These are phyloP conservation scores for Cercospora zeae-maydis DNA, from an alignment of 2,329 filamentous ascomycete species.

Conservation along the genomic window DNA sequence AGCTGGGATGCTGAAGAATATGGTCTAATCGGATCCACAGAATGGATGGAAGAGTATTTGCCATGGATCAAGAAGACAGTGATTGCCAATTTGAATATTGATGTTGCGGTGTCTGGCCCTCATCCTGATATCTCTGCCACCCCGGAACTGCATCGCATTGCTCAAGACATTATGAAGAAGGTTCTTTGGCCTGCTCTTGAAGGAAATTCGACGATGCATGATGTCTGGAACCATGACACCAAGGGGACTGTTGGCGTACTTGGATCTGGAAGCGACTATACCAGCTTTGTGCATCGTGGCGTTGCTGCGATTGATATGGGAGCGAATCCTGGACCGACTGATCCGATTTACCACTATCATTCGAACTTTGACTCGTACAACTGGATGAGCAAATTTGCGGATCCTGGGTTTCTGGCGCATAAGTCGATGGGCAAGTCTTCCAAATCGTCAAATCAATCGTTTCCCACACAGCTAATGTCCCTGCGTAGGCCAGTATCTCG, in stretches of 20 bases:
- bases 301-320: constrained; percentile 41
- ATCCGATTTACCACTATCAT: constrained; percentile 48
- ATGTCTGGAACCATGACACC: constrained; percentile 41
- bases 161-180: constrained; percentile 60
- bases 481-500: constrained; percentile 28
- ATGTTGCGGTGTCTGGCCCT: constrained; percentile 51
- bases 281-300: constrained; percentile 46
- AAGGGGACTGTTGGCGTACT: constrained; percentile 42
- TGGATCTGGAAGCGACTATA: constrained; percentile 48
- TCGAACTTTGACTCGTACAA: constrained; percentile 49
- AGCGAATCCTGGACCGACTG: constrained; percentile 32
- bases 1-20: constrained; percentile 47
- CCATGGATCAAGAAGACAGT: constrained; percentile 45
- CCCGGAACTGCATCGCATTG: constrained; percentile 67
- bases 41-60: constrained; percentile 51
- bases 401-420: constrained; percentile 51
- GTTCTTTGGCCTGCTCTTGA: constrained; percentile 46
- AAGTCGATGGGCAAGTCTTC: constrained; percentile 39
- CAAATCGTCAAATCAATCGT: background rate
- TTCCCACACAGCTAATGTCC: background rate
- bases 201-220: constrained; percentile 44
- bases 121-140: constrained; percentile 63
- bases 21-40: constrained; percentile 42
- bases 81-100: constrained; percentile 52
- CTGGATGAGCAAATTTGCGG: constrained; percentile 53